Conservation (phyloP, 2,329 filamentous ascomycete genomes). For the Trichoderma gracile region DNA sequence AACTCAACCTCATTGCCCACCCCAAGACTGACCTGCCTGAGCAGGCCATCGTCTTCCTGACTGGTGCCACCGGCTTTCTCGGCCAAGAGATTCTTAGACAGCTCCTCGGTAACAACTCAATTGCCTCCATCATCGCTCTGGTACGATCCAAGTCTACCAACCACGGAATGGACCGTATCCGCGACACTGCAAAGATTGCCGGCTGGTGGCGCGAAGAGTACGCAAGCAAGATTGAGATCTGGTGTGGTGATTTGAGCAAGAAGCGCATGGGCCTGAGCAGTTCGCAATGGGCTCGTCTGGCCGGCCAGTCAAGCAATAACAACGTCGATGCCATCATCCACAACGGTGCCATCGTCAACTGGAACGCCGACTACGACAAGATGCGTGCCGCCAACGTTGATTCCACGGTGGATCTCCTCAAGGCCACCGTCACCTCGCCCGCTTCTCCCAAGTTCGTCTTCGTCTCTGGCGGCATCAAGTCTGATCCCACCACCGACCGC, state of each 20-base stretch:
- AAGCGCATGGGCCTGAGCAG: constrained; percentile 68
- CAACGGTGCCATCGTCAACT: constrained; percentile 80
- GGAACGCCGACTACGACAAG: constrained; percentile 74
- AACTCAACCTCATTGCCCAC: not conserved
- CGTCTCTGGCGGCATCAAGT: constrained; percentile 31
- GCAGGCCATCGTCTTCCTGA: constrained; percentile 26
- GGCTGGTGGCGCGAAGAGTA: constrained; percentile 19
- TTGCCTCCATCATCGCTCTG: constrained; percentile 11
- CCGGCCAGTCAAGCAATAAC: constrained; percentile 34
- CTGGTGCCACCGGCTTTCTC: constrained; percentile 30
- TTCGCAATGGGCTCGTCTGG: constrained; percentile 60
- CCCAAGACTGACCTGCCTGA: constrained; percentile 11
- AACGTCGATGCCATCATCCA: constrained; percentile 73
- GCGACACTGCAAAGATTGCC: constrained; percentile 8
- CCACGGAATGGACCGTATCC: constrained; percentile 15
- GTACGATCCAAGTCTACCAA: constrained; percentile 9
- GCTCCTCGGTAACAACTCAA: constrained; percentile 9
- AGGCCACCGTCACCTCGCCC: constrained; percentile 25
- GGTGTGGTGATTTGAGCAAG: constrained; percentile 46
- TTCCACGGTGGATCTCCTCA: constrained; percentile 30
- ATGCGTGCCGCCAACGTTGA: constrained; percentile 72
- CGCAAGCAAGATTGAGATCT: constrained; percentile 16
- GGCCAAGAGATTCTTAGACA: constrained; percentile 25
- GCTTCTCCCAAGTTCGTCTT: constrained; percentile 30
- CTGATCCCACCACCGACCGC: constrained; percentile 9